phyloP scores from a whole-genome alignment of 176 grass and related monocot genomes.

The Raddia guianensis region DNA sequence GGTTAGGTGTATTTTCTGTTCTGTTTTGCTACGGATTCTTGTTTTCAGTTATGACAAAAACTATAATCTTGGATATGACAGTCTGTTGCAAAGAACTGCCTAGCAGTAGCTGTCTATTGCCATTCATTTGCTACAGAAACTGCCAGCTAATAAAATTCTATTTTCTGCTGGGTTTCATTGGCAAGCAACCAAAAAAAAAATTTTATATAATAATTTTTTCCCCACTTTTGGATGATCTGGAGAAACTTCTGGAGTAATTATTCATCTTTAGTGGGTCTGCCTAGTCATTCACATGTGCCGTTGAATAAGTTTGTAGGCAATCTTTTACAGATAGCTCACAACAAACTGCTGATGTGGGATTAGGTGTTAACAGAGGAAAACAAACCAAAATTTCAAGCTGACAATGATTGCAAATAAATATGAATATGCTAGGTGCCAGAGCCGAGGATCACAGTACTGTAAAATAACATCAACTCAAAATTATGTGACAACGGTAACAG shows the following conservation, averaged over 20 bases:
- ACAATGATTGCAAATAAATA: background rate
- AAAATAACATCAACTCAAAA: constrained; percentile 4
- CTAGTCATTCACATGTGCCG: background rate
- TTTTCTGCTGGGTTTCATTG: constrained; percentile 17
- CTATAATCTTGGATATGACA: background rate
- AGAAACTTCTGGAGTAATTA: background rate
- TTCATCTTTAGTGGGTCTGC: constrained; percentile 6
- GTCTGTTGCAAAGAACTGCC: constrained; percentile 9
- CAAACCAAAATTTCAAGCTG: background rate
- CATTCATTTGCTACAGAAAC: constrained; percentile 20
- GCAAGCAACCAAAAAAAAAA: constrained; percentile 17
- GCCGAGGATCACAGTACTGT: constrained; percentile 15
- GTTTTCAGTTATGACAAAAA: background rate
- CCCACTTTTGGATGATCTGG: background rate
- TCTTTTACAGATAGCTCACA: background rate
- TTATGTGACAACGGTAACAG: background rate
- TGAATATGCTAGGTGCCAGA: constrained; percentile 3
- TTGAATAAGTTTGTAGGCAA: constrained; percentile 5
- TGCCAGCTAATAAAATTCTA: background rate
- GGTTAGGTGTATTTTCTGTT: background rate
- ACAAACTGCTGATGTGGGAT: background rate
- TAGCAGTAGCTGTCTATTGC: constrained; percentile 7
- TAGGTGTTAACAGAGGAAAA: constrained; percentile 12
- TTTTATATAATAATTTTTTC: background rate
- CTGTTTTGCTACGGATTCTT: background rate